Evolutionary conservation across 2,329 filamentous ascomycete genomes (phyloP), one percentile per base, ranked within the genome.

Genomic region (Colletotrichum tropicicola): DNA sequence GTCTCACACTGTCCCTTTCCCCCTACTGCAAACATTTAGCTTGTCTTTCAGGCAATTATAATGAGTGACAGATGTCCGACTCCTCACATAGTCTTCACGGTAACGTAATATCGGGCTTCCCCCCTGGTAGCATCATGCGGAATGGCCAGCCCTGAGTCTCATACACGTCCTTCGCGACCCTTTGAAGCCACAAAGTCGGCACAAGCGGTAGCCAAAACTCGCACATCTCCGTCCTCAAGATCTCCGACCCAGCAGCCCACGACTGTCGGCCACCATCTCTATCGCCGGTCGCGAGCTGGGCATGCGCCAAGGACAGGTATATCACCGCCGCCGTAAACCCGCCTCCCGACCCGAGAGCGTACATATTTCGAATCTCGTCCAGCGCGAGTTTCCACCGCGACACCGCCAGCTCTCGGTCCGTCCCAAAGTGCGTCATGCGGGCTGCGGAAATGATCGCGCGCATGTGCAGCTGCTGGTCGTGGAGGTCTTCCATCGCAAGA

Each of bases 391-490:
- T 61, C 75, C 75, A 77, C 1, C 62, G 27, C 0, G 49, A 30
- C 0, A 76, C 21, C 0, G 73, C 74, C 0, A 65, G 55, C 15
- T 12, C 30, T 0, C 41, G 41, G 6, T 47, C 51, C 2, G 43
- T 8, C 1, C 30, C 43, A 1, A 32, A 17, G 21, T 55, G 43
- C 8, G 51, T 41, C 0, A 70, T 65, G 0, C 75, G 72, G 1
- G 75, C 74, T 2, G 53, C 61, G 4, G 71, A 65, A 15, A 77
- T 62, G 0, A 76, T 9, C 0, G 71, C 67, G 0, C 75, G 73
- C 57, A 77, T 75, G 2, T 72, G 71, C 0, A 77, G 63, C 4
- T 75, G 68, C 41, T 77, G 73, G 3, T 77, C 74, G 13, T 75
- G 71, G 0, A 77, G 52, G 6, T 77, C 73, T 15, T 77, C 71